Base-by-base conservation (phyloP, 140 eudicot species). In the Erigeron philadelphicus region DNA sequence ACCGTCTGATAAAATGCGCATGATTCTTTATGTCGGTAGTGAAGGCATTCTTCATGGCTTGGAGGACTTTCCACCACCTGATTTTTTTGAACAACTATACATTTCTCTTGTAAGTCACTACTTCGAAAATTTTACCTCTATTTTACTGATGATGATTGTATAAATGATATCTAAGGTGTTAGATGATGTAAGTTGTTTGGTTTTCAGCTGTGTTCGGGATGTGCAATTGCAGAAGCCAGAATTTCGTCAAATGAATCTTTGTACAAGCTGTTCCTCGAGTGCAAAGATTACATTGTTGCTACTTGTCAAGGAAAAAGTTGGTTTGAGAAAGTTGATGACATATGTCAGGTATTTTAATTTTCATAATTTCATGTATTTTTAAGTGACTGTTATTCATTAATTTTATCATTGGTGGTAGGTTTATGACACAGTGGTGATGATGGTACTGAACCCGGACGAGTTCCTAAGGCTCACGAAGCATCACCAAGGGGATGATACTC, bases 281-380 rank as follows among this genome's bases (percentile, higher is more conserved):
- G 99, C 84, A 87, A 85, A 83, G 95, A 85, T 64, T 94, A 89
- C 80, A 81, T 89, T 7, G 83, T 89, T 55, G 79, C 80, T 17
- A 78, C 95, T 44, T 94, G 97, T 75, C 95, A 89, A 75, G 73
- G 91, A 62, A 67, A 73, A 56, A 75, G 56, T 52, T 87, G 95
- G 99, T 79, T 78, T 48, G 99, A 87, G 65, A 94, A 83, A 85
- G 72, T 89, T 63, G 97, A 94, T 53, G 97, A 94, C 54, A 76
- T 94, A 78, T 89, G 97, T 78, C 99, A 89, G 99, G 99, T 94
- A 80, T 63, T 48, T 21, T 74, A 42, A 40, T n/a, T 64, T 9
- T 40, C 21, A 48, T 47, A 16, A 12, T 63, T 13, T 53, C 4
- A 48, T 70, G 18, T 66, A 35, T 50, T n/a, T 56, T n/a, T 44